Base-by-base conservation (phyloP, 2,329 filamentous ascomycete species). In the Cordyceps cateniannulata region DNA sequence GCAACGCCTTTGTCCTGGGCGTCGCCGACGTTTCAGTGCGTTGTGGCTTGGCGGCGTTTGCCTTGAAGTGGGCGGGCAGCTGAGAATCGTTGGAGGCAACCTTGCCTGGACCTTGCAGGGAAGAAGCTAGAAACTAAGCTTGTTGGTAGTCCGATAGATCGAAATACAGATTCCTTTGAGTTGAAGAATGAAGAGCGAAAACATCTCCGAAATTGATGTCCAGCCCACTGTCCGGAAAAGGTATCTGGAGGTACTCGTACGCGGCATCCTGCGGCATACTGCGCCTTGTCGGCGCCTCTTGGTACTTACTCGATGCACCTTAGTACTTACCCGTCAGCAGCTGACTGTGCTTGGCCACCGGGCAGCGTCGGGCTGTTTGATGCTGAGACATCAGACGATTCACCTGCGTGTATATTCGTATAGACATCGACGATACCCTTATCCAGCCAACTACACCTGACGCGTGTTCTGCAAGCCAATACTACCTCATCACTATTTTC, bases 371-470 rank as follows among this genome's bases (percentile, higher is more conserved):
- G 51, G 18, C 25, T 44, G 51, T 44, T 54, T 54, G 52, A 54
- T n/a, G 38, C n/a, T 54, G 52, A 29, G 52, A 54, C 52, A 54
- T 44, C n/a, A 20, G 52, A 54, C 52, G 52, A 42, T 54, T 54
- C 52, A 9, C 22, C 35, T 14, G 16, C 8, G 32, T 53, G 29
- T 18, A 14, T 16, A 20, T 32, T 20, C 42, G 20, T 22, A 45
- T 1, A 45, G n/a, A 45, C n/a, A 20, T 10, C 20, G 18, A 20
- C 9, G 9, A 45, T 45, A 10, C n/a, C n/a, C n/a, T 10, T 22
- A 22, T 22, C 18, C 7, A 45, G 3, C 9, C 18, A 45, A 45
- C 42, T 45, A 6, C 38, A n/a, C 14, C 38, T 14, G 3, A 42
- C n/a, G 16, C 14, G 7, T 42, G 4, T n/a, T 42, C 3, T 45